phyloP scores from a whole-genome alignment of 176 grass and related monocot genomes.

The Dendrocalamus sinicus region DNA sequence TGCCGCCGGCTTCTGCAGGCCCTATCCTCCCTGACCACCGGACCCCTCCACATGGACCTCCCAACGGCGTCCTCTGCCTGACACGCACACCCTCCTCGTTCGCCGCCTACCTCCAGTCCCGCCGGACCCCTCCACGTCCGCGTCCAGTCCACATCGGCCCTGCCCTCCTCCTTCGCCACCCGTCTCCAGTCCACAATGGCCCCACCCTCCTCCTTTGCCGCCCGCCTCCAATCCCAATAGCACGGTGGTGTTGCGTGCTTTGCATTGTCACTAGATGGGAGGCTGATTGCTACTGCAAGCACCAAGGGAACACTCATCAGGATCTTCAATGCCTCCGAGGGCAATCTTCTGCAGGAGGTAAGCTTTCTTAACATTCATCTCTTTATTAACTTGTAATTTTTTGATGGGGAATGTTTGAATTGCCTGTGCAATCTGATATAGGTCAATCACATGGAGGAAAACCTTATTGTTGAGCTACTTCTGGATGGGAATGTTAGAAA shows the following conservation, averaged over 20 bases:
- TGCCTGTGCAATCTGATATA: background rate
- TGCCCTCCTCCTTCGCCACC: no score
- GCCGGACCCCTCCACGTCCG: no score
- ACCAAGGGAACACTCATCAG: slow-evolving; percentile 90
- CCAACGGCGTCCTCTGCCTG: accelerated
- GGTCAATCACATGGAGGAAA: background rate
- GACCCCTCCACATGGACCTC: no score
- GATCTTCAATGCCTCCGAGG: slow-evolving; percentile 78
- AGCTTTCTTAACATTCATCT: slow-evolving; percentile 9
- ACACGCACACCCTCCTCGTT: no score
- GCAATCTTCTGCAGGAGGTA: slow-evolving; percentile 90
- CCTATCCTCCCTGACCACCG: accelerated
- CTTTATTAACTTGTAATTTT: background rate
- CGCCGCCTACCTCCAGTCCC: accelerated
- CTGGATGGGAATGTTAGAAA: background rate
- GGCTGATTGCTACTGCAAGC: slow-evolving; percentile 86
- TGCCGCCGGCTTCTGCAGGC: accelerated
- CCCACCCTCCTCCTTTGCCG: no score
- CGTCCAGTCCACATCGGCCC: no score
- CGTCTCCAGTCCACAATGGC: no score
- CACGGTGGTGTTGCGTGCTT: slow-evolving; percentile 69
- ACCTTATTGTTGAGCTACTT: background rate
- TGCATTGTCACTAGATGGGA: slow-evolving; percentile 78
- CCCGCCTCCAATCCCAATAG: no score
- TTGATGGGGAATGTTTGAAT: background rate